These are phyloP conservation scores for Scheffersomyces segobiensis DNA, from an alignment of 1,139 yeast genomes.

Conservation along the genomic window DNA sequence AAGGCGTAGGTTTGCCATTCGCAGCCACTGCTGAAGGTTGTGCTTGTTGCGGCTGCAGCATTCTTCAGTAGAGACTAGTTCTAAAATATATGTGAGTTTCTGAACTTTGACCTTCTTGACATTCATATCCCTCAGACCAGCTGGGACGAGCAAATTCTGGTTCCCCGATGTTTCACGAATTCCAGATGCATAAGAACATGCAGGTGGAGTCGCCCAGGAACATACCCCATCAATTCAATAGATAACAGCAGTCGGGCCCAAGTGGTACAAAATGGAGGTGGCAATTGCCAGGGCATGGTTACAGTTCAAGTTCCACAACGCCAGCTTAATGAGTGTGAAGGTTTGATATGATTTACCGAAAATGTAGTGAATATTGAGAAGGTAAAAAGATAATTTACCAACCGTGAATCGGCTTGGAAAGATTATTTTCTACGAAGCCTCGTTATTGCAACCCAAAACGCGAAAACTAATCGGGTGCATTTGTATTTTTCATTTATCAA, in stretches of 20 bases:
- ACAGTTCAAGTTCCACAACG: too few relatives aligned
- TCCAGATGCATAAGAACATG: neutral
- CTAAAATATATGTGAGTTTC: neutral
- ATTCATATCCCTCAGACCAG: neutral
- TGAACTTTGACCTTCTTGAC: neutral
- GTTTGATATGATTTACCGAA: too few relatives aligned
- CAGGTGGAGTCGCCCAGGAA: neutral
- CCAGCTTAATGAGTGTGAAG: too few relatives aligned
- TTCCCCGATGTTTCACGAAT: neutral
- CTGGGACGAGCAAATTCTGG: neutral
- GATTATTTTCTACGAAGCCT: too few relatives aligned
- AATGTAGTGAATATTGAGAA: too few relatives aligned
- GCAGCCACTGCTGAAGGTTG: neutral
- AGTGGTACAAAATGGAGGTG: neutral
- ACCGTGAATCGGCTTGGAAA: too few relatives aligned
- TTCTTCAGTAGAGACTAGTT: neutral
- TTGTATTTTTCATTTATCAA: too few relatives aligned
- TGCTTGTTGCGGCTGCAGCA: neutral
- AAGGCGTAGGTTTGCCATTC: neutral
- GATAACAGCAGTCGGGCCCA: neutral
- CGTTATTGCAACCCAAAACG: too few relatives aligned
- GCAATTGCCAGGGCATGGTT: too few relatives aligned
- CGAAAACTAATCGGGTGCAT: too few relatives aligned
- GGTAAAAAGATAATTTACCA: too few relatives aligned
- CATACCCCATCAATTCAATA: neutral